Conservation (phyloP, 2,329 filamentous ascomycete genomes). For the Phaeosphaeria sp. region DNA sequence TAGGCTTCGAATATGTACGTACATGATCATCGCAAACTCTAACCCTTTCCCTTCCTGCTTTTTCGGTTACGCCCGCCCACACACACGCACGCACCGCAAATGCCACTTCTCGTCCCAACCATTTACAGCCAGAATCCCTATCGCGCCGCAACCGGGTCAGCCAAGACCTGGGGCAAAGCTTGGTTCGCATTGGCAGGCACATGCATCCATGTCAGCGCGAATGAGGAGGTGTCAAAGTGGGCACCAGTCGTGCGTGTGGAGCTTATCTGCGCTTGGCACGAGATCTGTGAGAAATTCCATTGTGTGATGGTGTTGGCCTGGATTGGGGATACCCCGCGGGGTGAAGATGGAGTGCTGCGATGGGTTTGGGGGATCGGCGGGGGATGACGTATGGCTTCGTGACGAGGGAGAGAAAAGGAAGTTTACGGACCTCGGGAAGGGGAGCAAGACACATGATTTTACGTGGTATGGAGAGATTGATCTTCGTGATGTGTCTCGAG, state of each 20-base stretch:
- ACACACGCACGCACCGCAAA: neutral
- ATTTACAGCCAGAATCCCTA: neutral
- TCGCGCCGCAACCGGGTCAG: constrained; percentile 1
- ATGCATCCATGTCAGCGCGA: neutral
- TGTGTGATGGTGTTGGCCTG: constrained; percentile 1
- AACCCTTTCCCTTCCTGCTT: neutral
- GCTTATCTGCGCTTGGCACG: constrained; percentile 16
- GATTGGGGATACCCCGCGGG: constrained; percentile 1
- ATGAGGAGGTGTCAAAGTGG: neutral
- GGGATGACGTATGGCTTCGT: constrained; percentile 4
- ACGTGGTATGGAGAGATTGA: neutral
- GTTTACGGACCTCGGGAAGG: neutral
- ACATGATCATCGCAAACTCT: neutral
- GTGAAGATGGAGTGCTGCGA: neutral
- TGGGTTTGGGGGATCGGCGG: constrained; percentile 1
- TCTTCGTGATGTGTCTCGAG: neutral
- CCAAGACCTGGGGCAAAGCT: constrained; percentile 4
- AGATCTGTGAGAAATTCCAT: constrained; percentile 2
- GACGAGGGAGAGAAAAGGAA: neutral
- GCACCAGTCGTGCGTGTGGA: constrained; percentile 7
- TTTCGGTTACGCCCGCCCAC: constrained; percentile 2
- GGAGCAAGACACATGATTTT: neutral
- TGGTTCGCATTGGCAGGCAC: neutral
- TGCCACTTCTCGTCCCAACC: neutral
- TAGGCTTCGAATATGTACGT: neutral